Base-by-base conservation (phyloP, 495 filamentous ascomycete species). In the Aspergillus nanangensis region DNA sequence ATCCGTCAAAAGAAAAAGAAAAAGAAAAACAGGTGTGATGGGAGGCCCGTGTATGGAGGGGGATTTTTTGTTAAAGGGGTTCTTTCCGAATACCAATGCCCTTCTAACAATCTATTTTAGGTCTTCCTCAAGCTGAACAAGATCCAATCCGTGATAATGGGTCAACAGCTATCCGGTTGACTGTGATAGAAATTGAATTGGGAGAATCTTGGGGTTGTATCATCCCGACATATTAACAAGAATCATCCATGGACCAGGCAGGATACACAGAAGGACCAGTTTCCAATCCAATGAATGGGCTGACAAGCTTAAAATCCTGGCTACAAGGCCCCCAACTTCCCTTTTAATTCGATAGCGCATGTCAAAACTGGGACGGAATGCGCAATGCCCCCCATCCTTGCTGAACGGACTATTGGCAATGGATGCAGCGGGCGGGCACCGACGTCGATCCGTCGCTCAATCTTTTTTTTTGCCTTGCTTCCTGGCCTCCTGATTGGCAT, bases 321-420 rank as follows among this genome's bases (percentile, higher is more conserved):
- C 38, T 20, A 37, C 38, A 33, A 54, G 33, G 23, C 27, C 43
- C 32, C 41, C 38, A 49, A 23, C 21, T 23, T 37, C n/a, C 19
- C n/a, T 43, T n/a, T 43, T 41, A 25, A 50, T 43, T 45, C 38
- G 52, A 47, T 55, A 25, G 52, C n/a, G n/a, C n/a, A n/a, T n/a
- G n/a, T n/a, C n/a, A n/a, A n/a, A n/a, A n/a, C n/a, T n/a, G n/a
- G n/a, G n/a, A n/a, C n/a, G n/a, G n/a, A n/a, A n/a, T n/a, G n/a
- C 33, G 47, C 50, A 46, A 11, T 17, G 19, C 29, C 14, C 45
- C 23, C 42, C 50, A 53, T 62, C 55, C 53, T 48, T 66, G 59
- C 56, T 57, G 56, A 62, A 53, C 24, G 45, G 52, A 70, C 66
- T 70, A 70, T 68, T 68, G 66, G 57, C 64, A 65, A 65, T 68